A percentile compares a stretch with the other conserved stretches of the same genome.
Evolutionary conservation across 2,329 filamentous ascomycete genomes (phyloP).

Genomic region (Pseudopithomyces chartarum): DNA sequence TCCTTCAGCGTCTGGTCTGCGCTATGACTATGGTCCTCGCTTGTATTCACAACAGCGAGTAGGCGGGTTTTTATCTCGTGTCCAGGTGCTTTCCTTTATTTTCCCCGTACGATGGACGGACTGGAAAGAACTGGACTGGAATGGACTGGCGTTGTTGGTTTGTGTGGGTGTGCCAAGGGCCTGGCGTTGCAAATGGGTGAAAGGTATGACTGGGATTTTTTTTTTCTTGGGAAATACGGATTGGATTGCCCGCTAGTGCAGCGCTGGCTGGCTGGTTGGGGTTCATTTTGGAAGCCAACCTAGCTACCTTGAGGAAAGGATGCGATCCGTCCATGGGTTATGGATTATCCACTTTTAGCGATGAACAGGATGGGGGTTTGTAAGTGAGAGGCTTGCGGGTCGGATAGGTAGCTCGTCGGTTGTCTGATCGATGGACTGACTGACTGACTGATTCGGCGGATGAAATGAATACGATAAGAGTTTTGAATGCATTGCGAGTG

Average conservation of each 20-base stretch:
- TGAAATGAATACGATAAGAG: too few relatives aligned
- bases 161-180: not conserved
- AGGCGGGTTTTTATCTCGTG: conserved; percentile 1
- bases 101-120: not conserved
- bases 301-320: too few relatives aligned
- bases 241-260: conserved; percentile 5
- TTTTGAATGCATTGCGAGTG: too few relatives aligned
- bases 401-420: too few relatives aligned
- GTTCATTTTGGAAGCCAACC: too few relatives aligned
- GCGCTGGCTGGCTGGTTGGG: not conserved
- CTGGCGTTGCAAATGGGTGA: not conserved
- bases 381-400: too few relatives aligned
- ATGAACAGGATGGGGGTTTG: too few relatives aligned
- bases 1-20: conserved; percentile 10
- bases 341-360: too few relatives aligned
- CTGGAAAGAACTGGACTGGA: too few relatives aligned
- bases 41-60: not conserved
- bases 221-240: not conserved
- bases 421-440: too few relatives aligned
- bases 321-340: too few relatives aligned
- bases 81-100: not conserved
- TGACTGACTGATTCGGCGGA: too few relatives aligned
- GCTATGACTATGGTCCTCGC: conserved; percentile 8
- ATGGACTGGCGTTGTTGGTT: not conserved
- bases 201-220: not conserved